Evolutionary conservation across 257 asterid genomes (phyloP), one percentile per base, ranked within the genome.

Genomic region (Cynanchum wilfordii): DNA sequence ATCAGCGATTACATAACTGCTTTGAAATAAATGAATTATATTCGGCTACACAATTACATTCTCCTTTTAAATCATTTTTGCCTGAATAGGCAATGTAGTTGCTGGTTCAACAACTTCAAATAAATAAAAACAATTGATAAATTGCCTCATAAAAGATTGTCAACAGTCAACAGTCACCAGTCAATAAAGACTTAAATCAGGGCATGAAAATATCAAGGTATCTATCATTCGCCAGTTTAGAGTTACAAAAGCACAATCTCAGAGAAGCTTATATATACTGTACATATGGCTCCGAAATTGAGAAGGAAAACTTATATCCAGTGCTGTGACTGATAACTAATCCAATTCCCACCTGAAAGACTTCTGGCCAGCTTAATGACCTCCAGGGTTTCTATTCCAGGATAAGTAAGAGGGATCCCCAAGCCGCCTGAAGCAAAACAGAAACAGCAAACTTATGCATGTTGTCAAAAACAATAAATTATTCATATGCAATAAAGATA

Each of bases 371-470:
- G 60, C 52, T 77, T 58, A 92, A 77, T 81, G 96, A 57, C 92
- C 92, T 3, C 94, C 93, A 0, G 96, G 91, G 81, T 87, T 90
- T 80, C 91, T 86, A 79, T 90, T 92, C 98, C 96, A 92, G 2
- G 98, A 92, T 76, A 92, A 69, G 78, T 92, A 90, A 7, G 96
- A 81, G n/a, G 98, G 96, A 83, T 92, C 98, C 68, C 96, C 98
- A 51, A 90, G 96, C 85, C 83, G 94, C 96, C 98, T 90, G 87
- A 69, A 60, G 68, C 56, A 81, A 72, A 52, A 12, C 50, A 79
- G 69, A 71, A 10, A 69, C 44, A 73, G 47, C 2, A 13, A 59
- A 13, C n/a, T 67, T 13, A 47, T 11, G 22, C 25, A 15, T 30
- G 45, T 44, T 40, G 40, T 64, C 44, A 27, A 20, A 36, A 11